A percentile compares a stretch with the other conserved stretches of the same genome.
These are phyloP conservation scores for Yamadazyma scolyti DNA, from an alignment of 805 yeast species.

Conservation along the genomic window DNA sequence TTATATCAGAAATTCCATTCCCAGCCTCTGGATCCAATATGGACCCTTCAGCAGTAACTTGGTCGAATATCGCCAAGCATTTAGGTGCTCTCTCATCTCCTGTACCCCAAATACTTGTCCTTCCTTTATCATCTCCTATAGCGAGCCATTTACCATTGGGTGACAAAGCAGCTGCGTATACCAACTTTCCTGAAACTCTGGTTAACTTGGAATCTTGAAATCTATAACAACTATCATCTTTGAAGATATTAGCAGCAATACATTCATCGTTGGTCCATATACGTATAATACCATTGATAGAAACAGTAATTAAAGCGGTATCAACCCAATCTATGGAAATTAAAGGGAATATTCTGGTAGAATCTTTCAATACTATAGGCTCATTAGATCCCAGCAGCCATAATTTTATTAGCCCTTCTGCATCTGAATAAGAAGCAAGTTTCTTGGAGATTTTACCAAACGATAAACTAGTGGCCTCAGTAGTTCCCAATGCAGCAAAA, in stretches of 20 bases:
- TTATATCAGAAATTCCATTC: slow-evolving; percentile 34
- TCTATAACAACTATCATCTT: slow-evolving; percentile 20
- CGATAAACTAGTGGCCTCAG: slow-evolving; percentile 51
- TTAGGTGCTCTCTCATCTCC: not conserved
- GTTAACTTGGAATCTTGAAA: slow-evolving; percentile 1
- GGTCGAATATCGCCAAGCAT: slow-evolving; percentile 7
- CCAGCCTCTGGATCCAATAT: slow-evolving; percentile 6
- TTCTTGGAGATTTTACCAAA: slow-evolving; percentile 52
- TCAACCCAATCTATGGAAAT: slow-evolving; percentile 53
- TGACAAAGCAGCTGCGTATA: slow-evolving; percentile 52
- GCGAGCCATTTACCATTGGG: slow-evolving; percentile 48
- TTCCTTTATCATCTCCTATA: slow-evolving; percentile 65
- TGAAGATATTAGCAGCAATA: slow-evolving; percentile 13
- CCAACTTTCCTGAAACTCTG: slow-evolving; percentile 30
- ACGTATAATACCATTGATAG: slow-evolving; percentile 68
- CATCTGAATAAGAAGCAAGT: slow-evolving; percentile 71
- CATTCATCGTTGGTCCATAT: slow-evolving; percentile 54
- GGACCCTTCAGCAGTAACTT: slow-evolving; percentile 2
- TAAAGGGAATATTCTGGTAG: slow-evolving; percentile 48
- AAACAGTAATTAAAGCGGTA: slow-evolving; percentile 41
- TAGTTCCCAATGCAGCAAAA: no score
- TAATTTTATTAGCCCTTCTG: slow-evolving; percentile 62
- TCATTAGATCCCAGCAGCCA: slow-evolving; percentile 66
- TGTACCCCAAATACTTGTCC: slow-evolving; percentile 51
- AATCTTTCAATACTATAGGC: slow-evolving; percentile 1